Conservation (phyloP, 2,329 filamentous ascomycete species). For the Orbilia oligospora region DNA sequence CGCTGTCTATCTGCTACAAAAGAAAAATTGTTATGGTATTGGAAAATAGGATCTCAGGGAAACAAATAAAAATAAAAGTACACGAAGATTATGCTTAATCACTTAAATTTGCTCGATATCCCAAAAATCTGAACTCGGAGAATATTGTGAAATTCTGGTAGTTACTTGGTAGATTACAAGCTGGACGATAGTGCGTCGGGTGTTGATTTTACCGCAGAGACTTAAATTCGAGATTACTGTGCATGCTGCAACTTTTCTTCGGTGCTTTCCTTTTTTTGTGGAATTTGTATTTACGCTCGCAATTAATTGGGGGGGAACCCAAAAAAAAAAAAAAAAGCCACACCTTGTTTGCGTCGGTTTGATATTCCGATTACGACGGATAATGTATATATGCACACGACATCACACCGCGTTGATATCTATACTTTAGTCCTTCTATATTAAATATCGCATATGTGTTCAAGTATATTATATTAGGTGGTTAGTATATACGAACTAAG, state of each 20-base stretch:
- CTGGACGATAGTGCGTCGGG: too few species aligned
- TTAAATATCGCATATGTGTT: not conserved
- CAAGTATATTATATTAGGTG: too few species aligned
- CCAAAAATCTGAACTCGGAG: too few species aligned
- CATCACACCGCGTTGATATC: conserved; percentile 12
- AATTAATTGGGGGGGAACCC: not conserved
- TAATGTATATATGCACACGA: conserved; percentile 2
- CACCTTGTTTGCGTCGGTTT: conserved; percentile 55
- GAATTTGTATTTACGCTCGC: not conserved
- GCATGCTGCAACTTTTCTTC: not conserved
- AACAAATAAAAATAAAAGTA: not conserved
- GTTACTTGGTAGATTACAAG: too few species aligned
- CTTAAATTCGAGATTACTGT: too few species aligned
- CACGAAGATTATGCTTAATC: conserved; percentile 1
- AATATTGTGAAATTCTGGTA: too few species aligned
- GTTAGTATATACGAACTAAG: not conserved
- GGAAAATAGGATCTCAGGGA: not conserved
- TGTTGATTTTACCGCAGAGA: too few species aligned
- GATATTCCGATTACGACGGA: conserved; percentile 1
- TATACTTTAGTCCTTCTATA: not conserved
- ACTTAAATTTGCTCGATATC: too few species aligned
- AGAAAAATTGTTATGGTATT: conserved; percentile 16
- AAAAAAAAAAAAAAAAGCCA: conserved; percentile 52
- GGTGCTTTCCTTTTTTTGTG: not conserved
- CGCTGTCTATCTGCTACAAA: conserved; percentile 17